Percentiles rank a stretch among this genome's conserved stretches.
Conservation (phyloP, 2,329 filamentous ascomycete genomes). For the Cladosporium sp. region DNA sequence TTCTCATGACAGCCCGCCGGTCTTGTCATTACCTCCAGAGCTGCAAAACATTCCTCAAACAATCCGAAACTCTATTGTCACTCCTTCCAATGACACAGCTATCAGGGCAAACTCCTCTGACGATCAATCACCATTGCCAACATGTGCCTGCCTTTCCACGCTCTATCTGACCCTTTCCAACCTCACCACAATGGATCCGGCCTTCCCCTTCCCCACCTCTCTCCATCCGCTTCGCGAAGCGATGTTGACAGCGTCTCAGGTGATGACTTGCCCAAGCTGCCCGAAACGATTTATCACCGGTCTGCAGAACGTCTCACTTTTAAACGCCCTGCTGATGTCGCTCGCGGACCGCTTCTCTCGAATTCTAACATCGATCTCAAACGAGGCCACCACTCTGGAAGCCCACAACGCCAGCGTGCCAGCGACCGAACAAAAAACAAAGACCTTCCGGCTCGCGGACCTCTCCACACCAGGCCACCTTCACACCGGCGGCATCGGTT, state of each 20-base stretch:
- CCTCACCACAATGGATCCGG: constrained; percentile 32
- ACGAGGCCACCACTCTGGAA: constrained; percentile 31
- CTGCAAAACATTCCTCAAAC: neutral
- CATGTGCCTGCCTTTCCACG: constrained; percentile 41
- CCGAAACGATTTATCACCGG: constrained; percentile 36
- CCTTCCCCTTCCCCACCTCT: constrained; percentile 38
- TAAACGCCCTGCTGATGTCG: constrained; percentile 37
- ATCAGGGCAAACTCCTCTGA: neutral
- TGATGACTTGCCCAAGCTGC: constrained; percentile 39
- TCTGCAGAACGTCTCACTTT: constrained; percentile 40
- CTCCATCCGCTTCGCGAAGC: constrained; percentile 38
- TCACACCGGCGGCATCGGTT: constrained; percentile 38
- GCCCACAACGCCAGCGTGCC: neutral
- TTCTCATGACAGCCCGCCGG: neutral
- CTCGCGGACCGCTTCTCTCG: constrained; percentile 38
- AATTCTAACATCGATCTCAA: constrained; percentile 35
- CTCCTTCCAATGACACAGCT: neutral
- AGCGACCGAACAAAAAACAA: constrained; percentile 17
- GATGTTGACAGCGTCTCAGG: constrained; percentile 33
- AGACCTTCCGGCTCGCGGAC: constrained; percentile 40
- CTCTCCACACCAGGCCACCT: constrained; percentile 34
- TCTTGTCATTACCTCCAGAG: neutral
- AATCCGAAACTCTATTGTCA: neutral
- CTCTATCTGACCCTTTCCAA: constrained; percentile 40
- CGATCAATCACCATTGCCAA: neutral